Evolutionary conservation across 306 rosid genomes (phyloP), one percentile per base, ranked within the genome.

Genomic region (Quercus suber): DNA sequence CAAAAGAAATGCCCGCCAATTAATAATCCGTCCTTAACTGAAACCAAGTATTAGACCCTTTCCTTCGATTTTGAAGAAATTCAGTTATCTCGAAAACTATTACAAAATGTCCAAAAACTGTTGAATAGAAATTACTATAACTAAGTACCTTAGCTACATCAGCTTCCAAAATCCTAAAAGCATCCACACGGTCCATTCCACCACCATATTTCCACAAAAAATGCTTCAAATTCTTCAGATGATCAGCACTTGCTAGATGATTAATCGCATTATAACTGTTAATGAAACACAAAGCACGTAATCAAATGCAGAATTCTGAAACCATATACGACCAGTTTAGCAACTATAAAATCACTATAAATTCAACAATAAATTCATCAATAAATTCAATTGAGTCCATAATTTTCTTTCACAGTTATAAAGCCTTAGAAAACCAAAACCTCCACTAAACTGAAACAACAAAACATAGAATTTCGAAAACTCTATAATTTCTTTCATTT

Each of bases 191-290:
- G 63, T 86, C 88, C 87, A 63, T 30, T 53, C 80, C 63, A 20
- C 86, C 96, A 65, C 98, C 97, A 49, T 91, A 77, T 81, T 95
- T 93, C 97, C 99, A 93, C 63, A 89, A 80, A 68, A 93, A 91
- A 65, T 90, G 97, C 92, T 90, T 95, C 93, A 91, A 83, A 86
- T 87, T 89, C 87, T 91, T 90, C 79, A 90, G 67, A 58, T 95
- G 99, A 76, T 83, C 85, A 4, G 31, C 84, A 71, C 90, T 88
- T 10, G 98, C 92, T 17, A 95, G 84, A 84, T 93, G 99, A 74
- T 71, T 85, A 77, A 95, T 91, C 1, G 90, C 98, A 86, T 89
- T 88, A 69, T 74, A 84, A 81, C 99, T 95, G 89, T 33, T 27
- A 55, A 71, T 12, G 45, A 71, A 84, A 67, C 28, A 57, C 73